Evolutionary conservation across 1,139 yeast species (phyloP).

Genomic region (Taiozyma sp.): DNA sequence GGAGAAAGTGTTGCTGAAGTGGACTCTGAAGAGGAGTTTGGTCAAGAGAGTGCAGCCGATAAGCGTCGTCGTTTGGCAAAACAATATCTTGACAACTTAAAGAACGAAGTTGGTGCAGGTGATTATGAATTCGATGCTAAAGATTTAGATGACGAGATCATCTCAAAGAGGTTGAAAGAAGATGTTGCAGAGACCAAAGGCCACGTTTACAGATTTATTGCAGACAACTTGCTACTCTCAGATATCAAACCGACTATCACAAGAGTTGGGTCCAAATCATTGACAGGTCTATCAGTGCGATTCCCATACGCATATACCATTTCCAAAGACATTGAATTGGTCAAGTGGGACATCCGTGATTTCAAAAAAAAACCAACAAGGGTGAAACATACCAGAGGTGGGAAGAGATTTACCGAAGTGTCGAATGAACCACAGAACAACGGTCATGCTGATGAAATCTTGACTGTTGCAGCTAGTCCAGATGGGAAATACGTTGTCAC

Average conservation of each 20-base stretch:
- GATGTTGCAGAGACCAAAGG: constrained; percentile 93
- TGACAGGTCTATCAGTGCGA: constrained; percentile 39
- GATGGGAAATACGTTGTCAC: constrained; percentile 87
- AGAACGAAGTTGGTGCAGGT: constrained; percentile 49
- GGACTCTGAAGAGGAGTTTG: constrained; percentile 66
- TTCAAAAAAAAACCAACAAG: constrained; percentile 49
- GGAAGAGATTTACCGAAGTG: constrained; percentile 49
- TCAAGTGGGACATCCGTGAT: constrained; percentile 68
- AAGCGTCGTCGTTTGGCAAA: constrained; percentile 92
- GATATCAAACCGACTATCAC: constrained; percentile 38
- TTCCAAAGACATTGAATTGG: constrained; percentile 74
- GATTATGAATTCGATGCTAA: constrained; percentile 72
- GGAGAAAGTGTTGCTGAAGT: constrained; percentile 34
- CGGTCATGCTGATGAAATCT: constrained; percentile 74
- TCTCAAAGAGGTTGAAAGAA: constrained; percentile 70
- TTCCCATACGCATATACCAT: constrained; percentile 58
- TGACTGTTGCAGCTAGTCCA: constrained; percentile 77
- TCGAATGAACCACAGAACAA: constrained; percentile 36
- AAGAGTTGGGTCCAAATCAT: constrained; percentile 53
- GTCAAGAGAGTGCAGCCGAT: constrained; percentile 81
- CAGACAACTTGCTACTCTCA: constrained; percentile 43
- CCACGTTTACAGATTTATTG: constrained; percentile 64
- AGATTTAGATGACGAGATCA: constrained; percentile 82
- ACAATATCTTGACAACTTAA: constrained; percentile 79
- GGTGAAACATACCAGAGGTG: constrained; percentile 62